Evolutionary conservation across 495 filamentous ascomycete genomes (phyloP).

Genomic region (Trypethelium eluteriae): DNA sequence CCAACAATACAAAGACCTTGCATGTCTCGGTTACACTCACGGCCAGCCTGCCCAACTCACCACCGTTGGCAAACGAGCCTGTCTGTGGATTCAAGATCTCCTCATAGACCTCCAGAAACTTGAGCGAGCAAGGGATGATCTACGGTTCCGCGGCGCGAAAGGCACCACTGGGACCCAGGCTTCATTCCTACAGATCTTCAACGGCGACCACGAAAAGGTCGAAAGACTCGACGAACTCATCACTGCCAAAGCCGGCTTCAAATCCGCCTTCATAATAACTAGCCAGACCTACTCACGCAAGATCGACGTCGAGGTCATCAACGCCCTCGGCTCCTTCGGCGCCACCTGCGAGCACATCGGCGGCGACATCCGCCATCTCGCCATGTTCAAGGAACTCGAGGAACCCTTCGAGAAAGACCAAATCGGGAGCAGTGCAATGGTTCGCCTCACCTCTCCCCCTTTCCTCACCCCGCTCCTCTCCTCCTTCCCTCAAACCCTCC

Average conservation of each 20-base stretch:
- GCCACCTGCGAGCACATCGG: conserved; percentile 69
- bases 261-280: conserved; percentile 61
- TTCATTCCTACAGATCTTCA: conserved; percentile 75
- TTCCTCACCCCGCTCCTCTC: conserved; percentile 13
- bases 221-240: conserved; percentile 66
- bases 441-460: conserved; percentile 18
- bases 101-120: conserved; percentile 80
- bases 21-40: conserved; percentile 77
- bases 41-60: conserved; percentile 65
- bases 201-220: conserved; percentile 69
- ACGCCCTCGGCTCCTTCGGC: conserved; percentile 75
- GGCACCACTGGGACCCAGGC: conserved; percentile 74
- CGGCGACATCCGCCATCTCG: conserved; percentile 73
- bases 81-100: conserved; percentile 82
- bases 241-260: conserved; percentile 78
- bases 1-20: conserved; percentile 60
- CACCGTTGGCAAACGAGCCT: conserved; percentile 74
- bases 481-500: conserved; percentile 4
- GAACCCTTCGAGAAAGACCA: conserved; percentile 84
- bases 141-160: conserved; percentile 78
- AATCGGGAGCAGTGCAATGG: conserved; percentile 52
- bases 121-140: conserved; percentile 60
- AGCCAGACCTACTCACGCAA: conserved; percentile 78
- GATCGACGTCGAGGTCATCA: conserved; percentile 72
- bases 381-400: conserved; percentile 73